phyloP scores from a whole-genome alignment of 441 rosid species.

The Gossypium aridum region DNA sequence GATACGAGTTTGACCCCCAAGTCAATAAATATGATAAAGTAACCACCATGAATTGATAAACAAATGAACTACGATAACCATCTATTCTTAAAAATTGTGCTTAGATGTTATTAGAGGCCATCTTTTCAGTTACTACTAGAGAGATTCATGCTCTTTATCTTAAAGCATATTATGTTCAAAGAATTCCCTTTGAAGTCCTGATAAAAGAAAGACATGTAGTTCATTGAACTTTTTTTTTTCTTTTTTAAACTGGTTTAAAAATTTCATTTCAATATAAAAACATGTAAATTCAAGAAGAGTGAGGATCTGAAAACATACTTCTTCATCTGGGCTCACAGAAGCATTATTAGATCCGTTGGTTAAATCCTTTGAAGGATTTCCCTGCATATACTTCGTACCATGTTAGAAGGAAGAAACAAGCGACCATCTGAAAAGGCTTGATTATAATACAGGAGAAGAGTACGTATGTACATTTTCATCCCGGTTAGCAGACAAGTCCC shows the following conservation, averaged over 20 bases:
- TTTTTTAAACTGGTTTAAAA: not conserved
- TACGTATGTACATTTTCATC: conserved; percentile 35
- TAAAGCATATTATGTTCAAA: not conserved
- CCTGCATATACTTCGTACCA: conserved; percentile 35
- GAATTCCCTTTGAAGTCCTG: not conserved
- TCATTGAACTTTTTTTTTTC: not conserved
- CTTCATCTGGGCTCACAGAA: conserved; percentile 37
- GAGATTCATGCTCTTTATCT: not conserved
- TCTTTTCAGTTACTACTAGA: too few relatives aligned
- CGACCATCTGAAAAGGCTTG: not conserved
- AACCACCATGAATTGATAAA: too few relatives aligned
- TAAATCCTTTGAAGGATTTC: conserved; percentile 30
- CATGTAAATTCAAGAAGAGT: not conserved
- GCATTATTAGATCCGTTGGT: conserved; percentile 28
- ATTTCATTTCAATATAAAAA: not conserved
- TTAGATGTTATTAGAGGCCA: too few relatives aligned
- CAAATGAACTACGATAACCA: too few relatives aligned
- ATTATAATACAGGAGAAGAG: conserved; percentile 12
- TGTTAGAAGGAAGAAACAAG: conserved; percentile 14
- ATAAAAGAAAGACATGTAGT: not conserved
- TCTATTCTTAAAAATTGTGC: too few relatives aligned
- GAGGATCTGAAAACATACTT: conserved; percentile 29
- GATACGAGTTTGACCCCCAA: too few relatives aligned
- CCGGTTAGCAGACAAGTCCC: conserved; percentile 33
- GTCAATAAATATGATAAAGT: too few relatives aligned